Evolutionary conservation across 1,284 basidiomycete species (phyloP).

Genomic region (Cryptococcus sp.): DNA sequence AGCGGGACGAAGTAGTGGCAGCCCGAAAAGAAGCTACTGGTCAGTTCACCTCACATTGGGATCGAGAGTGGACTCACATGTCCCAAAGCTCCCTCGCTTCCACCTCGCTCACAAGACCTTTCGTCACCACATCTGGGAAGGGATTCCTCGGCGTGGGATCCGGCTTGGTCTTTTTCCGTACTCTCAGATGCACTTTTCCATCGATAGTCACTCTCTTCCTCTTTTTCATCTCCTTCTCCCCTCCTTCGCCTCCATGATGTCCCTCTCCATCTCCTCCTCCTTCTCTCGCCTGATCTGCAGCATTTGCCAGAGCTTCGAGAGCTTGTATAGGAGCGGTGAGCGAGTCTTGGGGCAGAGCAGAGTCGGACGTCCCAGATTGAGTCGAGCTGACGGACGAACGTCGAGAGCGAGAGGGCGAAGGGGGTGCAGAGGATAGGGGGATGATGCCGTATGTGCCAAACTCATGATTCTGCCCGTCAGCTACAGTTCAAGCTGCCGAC

Average conservation of each 20-base stretch:
- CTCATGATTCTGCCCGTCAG: constrained; percentile 63
- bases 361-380: constrained; percentile 69
- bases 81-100: constrained; percentile 80
- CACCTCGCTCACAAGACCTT: constrained; percentile 64
- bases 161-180: constrained; percentile 78
- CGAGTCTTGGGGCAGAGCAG: constrained; percentile 66
- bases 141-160: constrained; percentile 72
- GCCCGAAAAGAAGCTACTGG: constrained; percentile 77
- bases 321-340: constrained; percentile 89
- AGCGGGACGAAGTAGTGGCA: constrained; percentile 92
- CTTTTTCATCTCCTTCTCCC: constrained; percentile 17
- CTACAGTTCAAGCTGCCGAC: constrained; percentile 7
- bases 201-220: constrained; percentile 34
- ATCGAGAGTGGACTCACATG: constrained; percentile 54
- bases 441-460: constrained; percentile 83
- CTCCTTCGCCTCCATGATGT: constrained; percentile 2
- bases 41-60: not conserved
- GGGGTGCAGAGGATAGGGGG: constrained; percentile 57
- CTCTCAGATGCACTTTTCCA: constrained; percentile 49
- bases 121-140: constrained; percentile 47
- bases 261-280: constrained; percentile 18
- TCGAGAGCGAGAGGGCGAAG: constrained; percentile 46
- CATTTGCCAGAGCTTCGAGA: constrained; percentile 83
- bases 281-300: constrained; percentile 77
- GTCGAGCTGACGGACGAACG: constrained; percentile 51